Base-by-base conservation (phyloP, 768 basidiomycete species). In the Podaxis sp. region DNA sequence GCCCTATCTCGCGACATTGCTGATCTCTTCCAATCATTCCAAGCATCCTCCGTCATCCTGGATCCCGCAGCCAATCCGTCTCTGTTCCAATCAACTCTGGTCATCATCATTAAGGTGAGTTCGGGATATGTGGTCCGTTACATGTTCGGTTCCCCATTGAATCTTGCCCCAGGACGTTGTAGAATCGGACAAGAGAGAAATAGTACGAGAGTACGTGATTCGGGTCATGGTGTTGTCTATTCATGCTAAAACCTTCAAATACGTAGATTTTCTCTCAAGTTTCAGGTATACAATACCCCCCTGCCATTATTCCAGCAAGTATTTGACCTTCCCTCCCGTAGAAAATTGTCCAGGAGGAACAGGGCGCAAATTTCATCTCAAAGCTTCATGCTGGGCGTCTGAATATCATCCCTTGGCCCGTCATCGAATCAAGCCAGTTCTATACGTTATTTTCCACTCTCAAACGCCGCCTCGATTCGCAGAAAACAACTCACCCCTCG, bases 391-490 rank as follows among this genome's bases (percentile, higher is more conserved):
- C 77, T 0, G 86, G 86, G 1, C 77, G 77, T 57, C 66, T 88
- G 5, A 77, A 76, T 40, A 87, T 88, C 15, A 78, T 87, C 12
- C 87, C 87, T 3, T 88, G 87, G 87, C 86, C 86, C 0, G 84
- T 88, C 51, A 87, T 88, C 33, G 84, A 86, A 66, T 87, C 87
- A 0, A 77, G 71, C 51, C 80, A 85, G 24, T 88, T 88, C 68
- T 88, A 88, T 63, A 75, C 69, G 2, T 67, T 87, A n/a, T 86
- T 88, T 59, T 74, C 76, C 0, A 69, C 72, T 0, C 64, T 88
- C 33, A 84, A 82, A 64, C 73, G 71, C 55, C 72, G 73, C 2
- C 68, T 88, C 4, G 82, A 87, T 63, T 73, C 75, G 51, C 85
- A 87, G 63, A 63, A 67, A 2, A 59, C 80, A 0, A 84, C 85